Evolutionary conservation across 2,329 filamentous ascomycete genomes (phyloP), one percentile per base, ranked within the genome.

Genomic region (Aspergillus pseudoviridinutans): DNA sequence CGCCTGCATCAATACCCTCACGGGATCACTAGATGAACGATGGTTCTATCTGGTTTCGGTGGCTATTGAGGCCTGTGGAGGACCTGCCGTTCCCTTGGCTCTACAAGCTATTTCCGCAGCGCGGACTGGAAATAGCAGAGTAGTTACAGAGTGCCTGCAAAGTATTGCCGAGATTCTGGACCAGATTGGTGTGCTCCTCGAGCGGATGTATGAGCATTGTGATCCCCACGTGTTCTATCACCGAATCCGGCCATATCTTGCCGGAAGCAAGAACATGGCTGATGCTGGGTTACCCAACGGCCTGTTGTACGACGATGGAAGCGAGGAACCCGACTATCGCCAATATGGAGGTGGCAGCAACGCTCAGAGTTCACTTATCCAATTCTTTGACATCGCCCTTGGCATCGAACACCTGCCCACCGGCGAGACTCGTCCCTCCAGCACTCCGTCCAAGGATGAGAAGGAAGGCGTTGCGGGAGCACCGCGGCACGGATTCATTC

Each of bases 11-110:
- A 86, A 87, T 68, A 97, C 94, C 17, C 95, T 97, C 70, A 97
- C 94, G 17, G 94, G 94, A 52, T 92, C 92, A 7, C 80, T 96
- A 55, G 94, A 99, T 71, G 94, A 99, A 77, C 96, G 94, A 61
- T 99, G 94, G 94, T 99, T 99, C 72, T 99, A 97, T 72, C 82
- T 99, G 12, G 86, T 97, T 53, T 97, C 92, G 0, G 90, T 97
- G 3, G 94, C 93, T 61, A 97, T 99, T 62, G 94, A 99, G 76
- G 92, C 92, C 55, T 88, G 91, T 56, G 93, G 91, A 27, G 94
- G 88, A 0, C 90, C 92, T 3, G 89, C 92, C 57, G 87, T 99
- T 54, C 87, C 92, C 0, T 78, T 96, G 58, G 96, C 97, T 91
- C 80, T 99, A 46, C 83, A 87, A 44, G 94, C 94, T 50, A 92